Percentiles rank a stretch among this genome's conserved stretches.
phyloP scores from a whole-genome alignment of 371 early-diverging fungal genomes.

The Apophysomyces trapeziformis region DNA sequence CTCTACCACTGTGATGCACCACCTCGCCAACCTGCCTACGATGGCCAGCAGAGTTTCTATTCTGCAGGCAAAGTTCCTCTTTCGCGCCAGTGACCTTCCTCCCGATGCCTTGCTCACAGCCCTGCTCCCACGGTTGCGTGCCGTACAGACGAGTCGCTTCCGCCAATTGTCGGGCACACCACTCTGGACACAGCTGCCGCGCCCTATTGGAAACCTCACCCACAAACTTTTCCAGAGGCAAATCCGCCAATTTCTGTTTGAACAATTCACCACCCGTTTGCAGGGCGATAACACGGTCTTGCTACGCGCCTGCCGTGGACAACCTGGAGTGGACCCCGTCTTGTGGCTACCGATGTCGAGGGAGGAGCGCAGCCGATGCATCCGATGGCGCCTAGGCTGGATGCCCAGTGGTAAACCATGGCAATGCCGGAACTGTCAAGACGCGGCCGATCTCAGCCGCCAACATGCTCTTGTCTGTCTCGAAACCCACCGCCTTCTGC shows the following conservation, averaged over 20 bases:
- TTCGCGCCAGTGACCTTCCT: too few species aligned
- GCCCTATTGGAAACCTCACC: not conserved
- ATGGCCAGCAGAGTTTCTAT: not conserved
- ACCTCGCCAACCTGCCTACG: slow-evolving; percentile 12
- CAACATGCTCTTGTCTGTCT: not conserved
- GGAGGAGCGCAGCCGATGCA: slow-evolving; percentile 8
- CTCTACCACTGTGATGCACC: slow-evolving; percentile 20
- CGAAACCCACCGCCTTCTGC: not conserved
- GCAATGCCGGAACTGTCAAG: not conserved
- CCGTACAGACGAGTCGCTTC: not conserved
- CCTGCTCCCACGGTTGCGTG: not conserved
- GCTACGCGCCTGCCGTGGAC: not conserved
- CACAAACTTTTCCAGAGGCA: not conserved
- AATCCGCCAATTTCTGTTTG: not conserved
- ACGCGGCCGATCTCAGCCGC: not conserved
- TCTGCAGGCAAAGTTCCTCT: slow-evolving; percentile 5
- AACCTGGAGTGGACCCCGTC: slow-evolving; percentile 7
- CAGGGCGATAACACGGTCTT: not conserved
- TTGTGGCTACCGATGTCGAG: slow-evolving; percentile 10
- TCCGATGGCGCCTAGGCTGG: slow-evolving; percentile 22
- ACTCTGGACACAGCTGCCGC: slow-evolving; percentile 5
- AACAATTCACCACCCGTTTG: too few species aligned
- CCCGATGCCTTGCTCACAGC: not conserved
- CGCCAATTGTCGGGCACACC: not conserved
- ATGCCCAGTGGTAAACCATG: slow-evolving; percentile 8